Percentiles rank a stretch among this genome's conserved stretches.
These are phyloP conservation scores for Calophaca sinica DNA, from an alignment of 306 rosid genomes.

Conservation along the genomic window DNA sequence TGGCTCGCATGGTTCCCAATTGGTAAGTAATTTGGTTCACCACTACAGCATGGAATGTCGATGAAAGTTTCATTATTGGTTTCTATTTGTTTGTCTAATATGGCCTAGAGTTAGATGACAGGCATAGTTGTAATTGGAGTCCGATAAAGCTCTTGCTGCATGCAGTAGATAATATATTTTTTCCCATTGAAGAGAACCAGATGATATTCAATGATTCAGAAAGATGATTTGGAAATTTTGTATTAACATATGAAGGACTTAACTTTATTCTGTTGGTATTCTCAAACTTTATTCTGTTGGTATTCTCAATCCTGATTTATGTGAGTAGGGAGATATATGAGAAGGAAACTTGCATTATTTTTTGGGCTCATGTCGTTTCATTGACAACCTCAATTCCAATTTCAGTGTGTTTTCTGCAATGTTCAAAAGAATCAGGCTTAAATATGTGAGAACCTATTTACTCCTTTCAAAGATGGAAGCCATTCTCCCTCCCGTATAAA, in stretches of 20 bases:
- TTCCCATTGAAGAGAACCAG: not conserved
- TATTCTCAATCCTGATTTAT: not conserved
- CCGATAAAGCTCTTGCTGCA: not conserved
- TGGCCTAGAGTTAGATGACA: slow-evolving; percentile 1
- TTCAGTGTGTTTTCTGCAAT: not conserved
- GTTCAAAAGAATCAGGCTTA: not conserved
- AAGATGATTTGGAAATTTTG: not conserved
- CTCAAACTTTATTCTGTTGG: slow-evolving; percentile 1
- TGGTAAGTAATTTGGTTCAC: slow-evolving; percentile 53
- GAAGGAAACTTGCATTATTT: not conserved
- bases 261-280: slow-evolving; percentile 17
- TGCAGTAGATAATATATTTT: not conserved
- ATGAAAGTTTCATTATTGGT: slow-evolving; percentile 16
- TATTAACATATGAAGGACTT: not conserved
- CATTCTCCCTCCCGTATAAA: not conserved
- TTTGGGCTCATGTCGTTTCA: not conserved
- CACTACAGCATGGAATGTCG: slow-evolving; percentile 20
- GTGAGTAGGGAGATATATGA: slow-evolving; percentile 6
- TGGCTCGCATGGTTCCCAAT: slow-evolving; percentile 57
- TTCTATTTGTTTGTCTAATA: slow-evolving; percentile 29
- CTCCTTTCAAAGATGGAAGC: slow-evolving; percentile 7
- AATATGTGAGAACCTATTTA: slow-evolving; percentile 22
- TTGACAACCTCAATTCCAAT: slow-evolving; percentile 2
- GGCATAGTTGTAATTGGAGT: not conserved
- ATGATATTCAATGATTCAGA: not conserved